Evolutionary conservation across 257 asterid species (phyloP).

Genomic region (Pogostemon cablin): DNA sequence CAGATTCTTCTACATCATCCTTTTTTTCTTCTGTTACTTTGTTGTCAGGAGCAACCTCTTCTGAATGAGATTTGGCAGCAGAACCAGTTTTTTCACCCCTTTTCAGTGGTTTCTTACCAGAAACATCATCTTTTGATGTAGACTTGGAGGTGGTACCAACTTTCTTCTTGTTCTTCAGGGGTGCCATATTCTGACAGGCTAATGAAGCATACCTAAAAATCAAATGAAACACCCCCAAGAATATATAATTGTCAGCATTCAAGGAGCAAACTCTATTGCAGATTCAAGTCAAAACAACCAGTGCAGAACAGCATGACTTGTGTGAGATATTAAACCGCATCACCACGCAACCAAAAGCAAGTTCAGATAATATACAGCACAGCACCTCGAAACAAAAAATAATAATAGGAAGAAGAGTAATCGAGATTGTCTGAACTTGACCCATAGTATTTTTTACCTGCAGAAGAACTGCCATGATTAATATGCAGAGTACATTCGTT

Average conservation of each 20-base stretch:
- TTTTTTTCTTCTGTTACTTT: conserved; percentile 30
- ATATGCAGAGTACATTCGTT: background rate
- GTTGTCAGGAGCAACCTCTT: conserved; percentile 35
- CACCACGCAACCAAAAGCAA: background rate
- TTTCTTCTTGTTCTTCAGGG: conserved; percentile 37
- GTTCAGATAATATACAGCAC: background rate
- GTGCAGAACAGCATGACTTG: background rate
- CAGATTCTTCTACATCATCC: conserved; percentile 40
- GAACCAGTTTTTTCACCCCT: conserved; percentile 31
- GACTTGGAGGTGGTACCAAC: conserved; percentile 10
- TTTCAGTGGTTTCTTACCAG: conserved; percentile 36
- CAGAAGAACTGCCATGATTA: too few relatives aligned
- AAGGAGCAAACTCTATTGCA: background rate
- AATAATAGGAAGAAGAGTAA: background rate
- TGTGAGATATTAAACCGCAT: too few relatives aligned
- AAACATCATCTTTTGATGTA: conserved; percentile 23
- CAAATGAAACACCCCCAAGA: conserved; percentile 29
- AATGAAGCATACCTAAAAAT: conserved; percentile 13
- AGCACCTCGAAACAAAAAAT: background rate
- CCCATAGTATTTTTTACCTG: background rate
- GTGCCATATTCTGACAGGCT: conserved; percentile 48
- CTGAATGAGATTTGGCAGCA: conserved; percentile 35
- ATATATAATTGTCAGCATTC: conserved; percentile 1
- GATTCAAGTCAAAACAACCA: background rate
- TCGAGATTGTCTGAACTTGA: background rate